phyloP scores from a whole-genome alignment of 345 rosid species.

The Abelmoschus esculentus region DNA sequence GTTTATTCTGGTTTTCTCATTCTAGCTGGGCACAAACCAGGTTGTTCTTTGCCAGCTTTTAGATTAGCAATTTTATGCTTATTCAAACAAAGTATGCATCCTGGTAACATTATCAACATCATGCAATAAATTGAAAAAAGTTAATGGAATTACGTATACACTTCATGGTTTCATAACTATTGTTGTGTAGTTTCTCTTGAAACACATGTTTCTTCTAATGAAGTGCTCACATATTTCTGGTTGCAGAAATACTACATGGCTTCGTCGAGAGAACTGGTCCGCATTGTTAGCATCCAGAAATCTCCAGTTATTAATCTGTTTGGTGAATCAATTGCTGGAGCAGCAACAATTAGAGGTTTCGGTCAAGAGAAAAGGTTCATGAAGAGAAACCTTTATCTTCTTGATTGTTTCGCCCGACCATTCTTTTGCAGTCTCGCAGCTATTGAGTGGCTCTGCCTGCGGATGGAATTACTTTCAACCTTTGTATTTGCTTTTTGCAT shows the following conservation, averaged over 20 bases:
- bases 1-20: background rate
- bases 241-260: conserved; percentile 99
- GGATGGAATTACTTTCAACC: conserved; percentile 97
- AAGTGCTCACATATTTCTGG: background rate
- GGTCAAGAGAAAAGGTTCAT: conserved; percentile 96
- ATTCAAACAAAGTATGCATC: too few relatives aligned
- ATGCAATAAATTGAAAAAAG: too few relatives aligned
- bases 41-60: too few relatives aligned
- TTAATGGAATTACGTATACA: too few relatives aligned
- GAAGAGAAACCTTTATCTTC: conserved; percentile 96
- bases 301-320: conserved; percentile 94
- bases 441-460: conserved; percentile 97
- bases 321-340: conserved; percentile 99
- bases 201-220: background rate
- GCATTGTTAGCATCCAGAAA: conserved; percentile 98
- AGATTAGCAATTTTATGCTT: too few relatives aligned
- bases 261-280: conserved; percentile 95
- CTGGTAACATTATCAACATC: too few relatives aligned
- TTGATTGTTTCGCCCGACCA: conserved; percentile 97
- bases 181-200: too few relatives aligned
- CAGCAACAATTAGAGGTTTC: conserved; percentile 97
- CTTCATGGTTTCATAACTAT: background rate
- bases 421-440: conserved; percentile 97
- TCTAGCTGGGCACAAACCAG: background rate
- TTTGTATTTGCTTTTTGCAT: conserved; percentile 96